These are phyloP conservation scores for Porphyrellus cyaneotinctus DNA, from an alignment of 768 basidiomycete genomes.

Conservation along the genomic window DNA sequence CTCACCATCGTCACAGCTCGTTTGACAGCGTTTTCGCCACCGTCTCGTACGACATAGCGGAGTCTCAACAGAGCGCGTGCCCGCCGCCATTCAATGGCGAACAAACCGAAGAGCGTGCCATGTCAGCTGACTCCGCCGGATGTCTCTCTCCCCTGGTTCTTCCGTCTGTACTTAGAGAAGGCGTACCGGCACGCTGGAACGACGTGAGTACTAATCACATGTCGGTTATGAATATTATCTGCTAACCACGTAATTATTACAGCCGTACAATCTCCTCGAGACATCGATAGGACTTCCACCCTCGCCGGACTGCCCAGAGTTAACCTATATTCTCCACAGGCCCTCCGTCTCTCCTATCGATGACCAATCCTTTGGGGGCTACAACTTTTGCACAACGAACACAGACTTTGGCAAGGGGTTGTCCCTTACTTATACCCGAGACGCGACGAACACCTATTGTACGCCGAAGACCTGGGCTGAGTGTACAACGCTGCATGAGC, in stretches of 20 bases:
- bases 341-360: constrained; percentile 26
- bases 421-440: constrained; percentile 11
- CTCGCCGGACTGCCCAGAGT: constrained; percentile 17
- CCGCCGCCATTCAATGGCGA: constrained; percentile 13
- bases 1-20: constrained; percentile 22
- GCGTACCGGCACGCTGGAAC: constrained; percentile 31
- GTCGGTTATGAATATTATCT: constrained; percentile 7
- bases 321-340: constrained; percentile 25
- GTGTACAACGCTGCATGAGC: constrained; percentile 11
- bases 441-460: constrained; percentile 19
- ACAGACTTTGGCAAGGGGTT: constrained; percentile 11
- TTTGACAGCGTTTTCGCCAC: constrained; percentile 30
- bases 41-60: constrained; percentile 29
- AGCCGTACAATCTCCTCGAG: constrained; percentile 34
- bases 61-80: constrained; percentile 14
- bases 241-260: constrained; percentile 20
- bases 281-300: constrained; percentile 29
- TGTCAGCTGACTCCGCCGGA: constrained; percentile 23
- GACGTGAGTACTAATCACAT: constrained; percentile 25
- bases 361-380: constrained; percentile 19
- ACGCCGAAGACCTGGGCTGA: constrained; percentile 29
- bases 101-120: constrained; percentile 24
- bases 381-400: constrained; percentile 12
- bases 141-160: constrained; percentile 31
- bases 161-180: constrained; percentile 29